A percentile compares a stretch with the other conserved stretches of the same genome.
These are phyloP conservation scores for Intubia oerlemansii DNA, from an alignment of 2,329 filamentous ascomycete species.

Conservation along the genomic window DNA sequence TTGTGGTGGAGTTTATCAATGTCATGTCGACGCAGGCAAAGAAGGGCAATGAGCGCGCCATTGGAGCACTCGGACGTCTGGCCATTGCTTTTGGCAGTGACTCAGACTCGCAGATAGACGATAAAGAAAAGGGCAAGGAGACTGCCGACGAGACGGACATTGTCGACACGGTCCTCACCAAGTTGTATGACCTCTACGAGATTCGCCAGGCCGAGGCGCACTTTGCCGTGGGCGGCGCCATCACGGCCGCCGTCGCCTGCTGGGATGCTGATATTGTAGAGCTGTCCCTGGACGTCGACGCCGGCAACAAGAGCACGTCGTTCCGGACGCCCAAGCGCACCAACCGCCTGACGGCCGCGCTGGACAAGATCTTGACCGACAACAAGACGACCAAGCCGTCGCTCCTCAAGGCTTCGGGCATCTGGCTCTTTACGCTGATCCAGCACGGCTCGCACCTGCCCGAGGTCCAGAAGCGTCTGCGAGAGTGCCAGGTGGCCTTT, in stretches of 20 bases:
- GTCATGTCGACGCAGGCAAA: conserved; percentile 49
- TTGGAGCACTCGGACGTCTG: conserved; percentile 59
- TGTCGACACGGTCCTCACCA: conserved; percentile 37
- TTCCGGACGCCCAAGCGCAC: conserved; percentile 17
- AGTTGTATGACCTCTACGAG: conserved; percentile 59
- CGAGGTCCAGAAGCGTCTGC: conserved; percentile 51
- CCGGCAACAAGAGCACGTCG: conserved; percentile 6
- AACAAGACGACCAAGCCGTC: conserved; percentile 76
- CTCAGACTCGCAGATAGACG: too few species aligned
- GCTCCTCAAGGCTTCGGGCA: conserved; percentile 74
- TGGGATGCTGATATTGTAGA: conserved; percentile 70
- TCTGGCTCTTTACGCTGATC: conserved; percentile 83
- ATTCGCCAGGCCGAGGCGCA: conserved; percentile 72
- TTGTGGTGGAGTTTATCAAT: conserved; percentile 28
- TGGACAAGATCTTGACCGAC: conserved; percentile 55
- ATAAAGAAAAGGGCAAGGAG: not conserved
- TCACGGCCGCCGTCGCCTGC: conserved; percentile 54
- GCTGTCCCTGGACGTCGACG: conserved; percentile 55
- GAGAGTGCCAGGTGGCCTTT: conserved; percentile 70
- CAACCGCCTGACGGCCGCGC: conserved; percentile 25
- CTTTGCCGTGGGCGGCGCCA: conserved; percentile 75
- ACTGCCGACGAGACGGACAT: conserved; percentile 9
- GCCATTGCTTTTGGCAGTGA: conserved; percentile 24
- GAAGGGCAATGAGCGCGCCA: conserved; percentile 62
- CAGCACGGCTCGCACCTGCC: conserved; percentile 71